Base-by-base conservation (phyloP, 2,329 filamentous ascomycete species). In the Amphichorda felina region DNA sequence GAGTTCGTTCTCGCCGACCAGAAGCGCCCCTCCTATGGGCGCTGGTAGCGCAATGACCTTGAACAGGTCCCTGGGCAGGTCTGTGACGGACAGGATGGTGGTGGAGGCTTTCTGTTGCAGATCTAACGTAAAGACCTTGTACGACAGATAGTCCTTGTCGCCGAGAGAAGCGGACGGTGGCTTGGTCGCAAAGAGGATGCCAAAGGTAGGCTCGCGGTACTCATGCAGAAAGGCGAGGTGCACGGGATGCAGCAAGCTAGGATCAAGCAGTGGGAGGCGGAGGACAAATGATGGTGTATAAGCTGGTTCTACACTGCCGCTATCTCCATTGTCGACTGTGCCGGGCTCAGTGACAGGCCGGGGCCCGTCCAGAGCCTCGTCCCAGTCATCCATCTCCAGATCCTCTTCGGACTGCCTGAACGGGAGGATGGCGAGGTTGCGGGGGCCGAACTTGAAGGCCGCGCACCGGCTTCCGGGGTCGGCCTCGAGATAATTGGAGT, bases 131-230 rank as follows among this genome's bases (percentile, higher is more conserved):
- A 95, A 94, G 41, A 98, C 89, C 51, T 87, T 87, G 61, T 95
- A 98, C 14, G 79, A 81, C 33, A 94, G 66, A 46, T 84, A 75
- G 53, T 98, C 91, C 50, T 81, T 91, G 43, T 86, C 75, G 49
- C 87, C 82, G 36, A 96, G 65, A 3, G 84, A 79, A 37, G 71
- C 68, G n/a, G 87, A 88, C 11, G 80, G 75, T 25, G 79, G 69
- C 43, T 75, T 65, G 35, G 77, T 79, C 2, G 88, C 84, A 32
- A 86, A 91, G 29, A 98, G 68, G 41, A 98, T 88, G 38, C 89
- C 91, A 61, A 98, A 94, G 0, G 91, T 98, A 10, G 91, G 89
- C 59, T 96, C 91, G 56, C 91, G 80, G 59, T 98, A 98, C 63
- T 96, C 89, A 68, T 96, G 76, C 44, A 98, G 66, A 57, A 98